Percentiles rank a stretch among this genome's conserved stretches.
These are phyloP conservation scores for Prosopis cineraria DNA, from an alignment of 306 rosid species.

Conservation along the genomic window DNA sequence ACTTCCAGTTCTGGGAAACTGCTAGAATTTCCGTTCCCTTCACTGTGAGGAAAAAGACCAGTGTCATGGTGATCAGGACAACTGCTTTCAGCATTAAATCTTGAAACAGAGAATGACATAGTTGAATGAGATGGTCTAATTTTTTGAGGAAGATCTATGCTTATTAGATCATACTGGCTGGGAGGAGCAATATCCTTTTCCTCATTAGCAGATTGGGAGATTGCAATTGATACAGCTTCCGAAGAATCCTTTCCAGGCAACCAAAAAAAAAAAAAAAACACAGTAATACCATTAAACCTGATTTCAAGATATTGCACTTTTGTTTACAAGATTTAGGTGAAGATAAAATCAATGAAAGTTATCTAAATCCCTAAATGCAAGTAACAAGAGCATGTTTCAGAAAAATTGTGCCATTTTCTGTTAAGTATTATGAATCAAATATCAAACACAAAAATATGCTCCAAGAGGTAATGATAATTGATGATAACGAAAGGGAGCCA, in stretches of 20 bases:
- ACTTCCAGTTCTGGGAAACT: conserved; percentile 41
- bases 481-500: conserved; percentile 2
- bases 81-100: conserved; percentile 43
- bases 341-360: conserved; percentile 8
- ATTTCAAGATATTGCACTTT: conserved; percentile 12
- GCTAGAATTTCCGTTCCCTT: conserved; percentile 34
- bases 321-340: conserved; percentile 16
- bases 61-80: conserved; percentile 40
- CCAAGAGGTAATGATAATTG: conserved; percentile 18
- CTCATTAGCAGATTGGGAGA: conserved; percentile 37
- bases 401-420: conserved; percentile 5
- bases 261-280: conserved; percentile 35
- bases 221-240: conserved; percentile 40
- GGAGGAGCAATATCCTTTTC: conserved; percentile 37
- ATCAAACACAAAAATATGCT: neutral
- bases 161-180: conserved; percentile 33
- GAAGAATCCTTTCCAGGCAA: conserved; percentile 61
- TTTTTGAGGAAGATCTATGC: conserved; percentile 33
- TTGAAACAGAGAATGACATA: conserved; percentile 46
- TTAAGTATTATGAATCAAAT: neutral
- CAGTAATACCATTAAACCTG: conserved; percentile 22
- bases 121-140: conserved; percentile 46
- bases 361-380: conserved; percentile 9
- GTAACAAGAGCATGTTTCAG: neutral
- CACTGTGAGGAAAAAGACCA: conserved; percentile 39